Base-by-base conservation (phyloP, 2,329 filamentous ascomycete genomes). In the Cladorrhinum sp. region DNA sequence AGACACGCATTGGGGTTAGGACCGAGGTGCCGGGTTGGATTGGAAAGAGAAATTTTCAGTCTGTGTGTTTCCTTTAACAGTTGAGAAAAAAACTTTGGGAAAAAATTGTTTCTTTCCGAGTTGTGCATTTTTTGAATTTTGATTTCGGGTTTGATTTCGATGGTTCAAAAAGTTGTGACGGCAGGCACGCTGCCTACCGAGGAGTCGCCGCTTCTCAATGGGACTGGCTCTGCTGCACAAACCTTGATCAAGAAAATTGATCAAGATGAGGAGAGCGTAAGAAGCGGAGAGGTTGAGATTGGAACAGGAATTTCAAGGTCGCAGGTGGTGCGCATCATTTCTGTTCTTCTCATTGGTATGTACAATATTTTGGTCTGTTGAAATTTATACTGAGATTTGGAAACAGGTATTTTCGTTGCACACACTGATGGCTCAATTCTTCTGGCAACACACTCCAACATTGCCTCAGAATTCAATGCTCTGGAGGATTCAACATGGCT, bases 401-500 rank as follows among this genome's bases (percentile, higher is more conserved):
- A 28, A 46, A 33, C 59, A 79, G 84, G 84, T 10, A 84, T 88
- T 14, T 90, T 91, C 65, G 82, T 89, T 12, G 82, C 83, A 6
- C 86, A 87, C 58, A 82, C 83, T 16, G 89, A 92, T 68, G 74
- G 76, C 0, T 87, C 85, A 1, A 75, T 91, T 0, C 80, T 91
- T 0, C 74, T 91, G 30, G 87, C 89, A 0, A 89, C 87, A 0
- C 85, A 88, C 61, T 82, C 83, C 0, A 77, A 76, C 2, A 86
- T 88, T 57, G 81, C 84, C 0, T 88, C 85, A 9, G 81, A 87
- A 58, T 88, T 88, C 66, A 75, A 81, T 57, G 77, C 79, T 33
- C 69, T 88, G 3, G 79, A 78, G 16, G 79, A 82, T 56, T 85
- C 84, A 2, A 84, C 79, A 61, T 86, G 85, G 83, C 69, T 86